These are phyloP conservation scores for Powellomyces hirtus DNA, from an alignment of 192 early-diverging fungal genomes.

Conservation along the genomic window DNA sequence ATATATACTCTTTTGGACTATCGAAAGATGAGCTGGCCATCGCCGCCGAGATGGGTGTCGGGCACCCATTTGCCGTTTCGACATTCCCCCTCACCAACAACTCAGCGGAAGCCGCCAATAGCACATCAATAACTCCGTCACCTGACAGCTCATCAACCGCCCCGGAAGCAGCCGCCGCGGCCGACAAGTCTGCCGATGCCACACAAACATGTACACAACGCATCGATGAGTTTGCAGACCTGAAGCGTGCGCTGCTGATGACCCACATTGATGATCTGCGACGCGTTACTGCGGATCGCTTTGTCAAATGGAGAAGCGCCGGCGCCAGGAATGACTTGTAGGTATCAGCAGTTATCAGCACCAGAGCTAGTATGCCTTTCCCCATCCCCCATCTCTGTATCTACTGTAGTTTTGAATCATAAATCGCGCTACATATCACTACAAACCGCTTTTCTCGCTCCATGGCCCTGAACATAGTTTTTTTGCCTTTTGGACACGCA, in stretches of 20 bases:
- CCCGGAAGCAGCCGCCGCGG: background rate
- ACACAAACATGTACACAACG: no score
- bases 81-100: background rate
- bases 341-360: no score
- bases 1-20: constrained; percentile 55
- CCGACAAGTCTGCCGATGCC: background rate
- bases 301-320: constrained; percentile 18
- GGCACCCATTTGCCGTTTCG: background rate
- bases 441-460: no score
- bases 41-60: constrained; percentile 37
- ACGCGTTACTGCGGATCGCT: constrained; percentile 16
- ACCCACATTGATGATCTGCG: constrained; percentile 18
- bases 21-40: constrained; percentile 43
- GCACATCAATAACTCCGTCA: background rate
- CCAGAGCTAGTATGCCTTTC: no score
- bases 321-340: constrained; percentile 9
- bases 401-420: no score
- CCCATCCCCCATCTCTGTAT: no score
- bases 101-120: background rate
- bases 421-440: no score
- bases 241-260: constrained; percentile 22
- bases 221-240: constrained; percentile 43
- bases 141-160: background rate
- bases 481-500: no score
- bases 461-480: no score